Evolutionary conservation across 352 stramenopile species (phyloP).

Genomic region (Phytophthora melonis): DNA sequence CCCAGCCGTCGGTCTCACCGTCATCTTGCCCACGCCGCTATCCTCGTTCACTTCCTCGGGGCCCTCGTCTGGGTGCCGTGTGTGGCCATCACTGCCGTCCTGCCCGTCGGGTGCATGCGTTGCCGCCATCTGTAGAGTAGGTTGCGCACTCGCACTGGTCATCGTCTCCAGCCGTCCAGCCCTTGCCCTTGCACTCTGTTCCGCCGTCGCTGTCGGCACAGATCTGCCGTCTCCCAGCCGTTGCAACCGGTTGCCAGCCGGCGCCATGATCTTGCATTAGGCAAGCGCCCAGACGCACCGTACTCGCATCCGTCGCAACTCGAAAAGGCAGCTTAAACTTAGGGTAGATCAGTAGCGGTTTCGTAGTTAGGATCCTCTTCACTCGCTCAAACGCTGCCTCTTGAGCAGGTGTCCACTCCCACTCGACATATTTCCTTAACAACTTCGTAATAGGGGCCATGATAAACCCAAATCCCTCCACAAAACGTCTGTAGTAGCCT

Average conservation of each 20-base stretch:
- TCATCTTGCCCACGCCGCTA: neutral
- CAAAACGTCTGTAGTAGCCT: too few relatives aligned
- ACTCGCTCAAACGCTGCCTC: neutral
- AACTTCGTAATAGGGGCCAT: too few relatives aligned
- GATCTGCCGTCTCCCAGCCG: too few relatives aligned
- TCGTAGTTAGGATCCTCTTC: constrained; percentile 2
- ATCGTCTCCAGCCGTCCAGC: neutral
- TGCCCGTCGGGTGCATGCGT: neutral
- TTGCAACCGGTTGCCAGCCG: neutral
- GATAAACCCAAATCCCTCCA: too few relatives aligned
- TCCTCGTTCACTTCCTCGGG: neutral
- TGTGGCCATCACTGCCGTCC: neutral
- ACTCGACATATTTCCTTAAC: too few relatives aligned
- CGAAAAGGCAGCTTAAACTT: constrained; percentile 1
- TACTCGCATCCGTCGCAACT: constrained; percentile 2
- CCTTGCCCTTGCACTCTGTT: neutral
- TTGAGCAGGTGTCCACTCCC: neutral
- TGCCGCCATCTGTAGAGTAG: neutral
- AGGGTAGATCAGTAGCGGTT: constrained; percentile 4
- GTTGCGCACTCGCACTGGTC: too few relatives aligned
- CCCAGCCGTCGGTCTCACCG: neutral
- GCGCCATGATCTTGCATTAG: constrained; percentile 6
- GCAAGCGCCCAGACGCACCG: neutral
- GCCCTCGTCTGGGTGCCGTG: neutral
- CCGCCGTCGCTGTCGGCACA: too few relatives aligned